A percentile compares a stretch with the other conserved stretches of the same genome.
Evolutionary conservation across 1,284 basidiomycete genomes (phyloP).

Genomic region (Ustilago crameri): DNA sequence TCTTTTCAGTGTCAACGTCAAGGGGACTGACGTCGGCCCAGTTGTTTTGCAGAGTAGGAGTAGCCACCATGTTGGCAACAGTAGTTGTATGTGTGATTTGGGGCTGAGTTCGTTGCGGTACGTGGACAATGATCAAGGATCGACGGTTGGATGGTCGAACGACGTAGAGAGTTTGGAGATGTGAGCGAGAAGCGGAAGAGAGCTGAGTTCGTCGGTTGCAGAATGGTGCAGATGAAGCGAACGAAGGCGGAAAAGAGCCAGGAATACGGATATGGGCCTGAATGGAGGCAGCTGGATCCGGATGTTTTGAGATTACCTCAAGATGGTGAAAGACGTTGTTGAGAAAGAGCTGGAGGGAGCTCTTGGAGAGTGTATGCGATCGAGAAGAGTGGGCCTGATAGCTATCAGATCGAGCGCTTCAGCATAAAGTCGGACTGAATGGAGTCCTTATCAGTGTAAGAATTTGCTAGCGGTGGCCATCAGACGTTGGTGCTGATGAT

Average conservation of each 20-base stretch:
- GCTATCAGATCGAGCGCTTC: not conserved
- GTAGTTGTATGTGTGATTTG: no score
- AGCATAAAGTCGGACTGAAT: slow-evolving; percentile 12
- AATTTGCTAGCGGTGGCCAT: not conserved
- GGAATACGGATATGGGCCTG: slow-evolving; percentile 12
- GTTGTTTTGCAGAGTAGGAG: slow-evolving; percentile 15
- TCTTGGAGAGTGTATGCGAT: no score
- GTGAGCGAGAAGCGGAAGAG: not conserved
- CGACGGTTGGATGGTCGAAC: no score
- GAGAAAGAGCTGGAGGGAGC: not conserved
- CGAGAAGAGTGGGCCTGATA: not conserved
- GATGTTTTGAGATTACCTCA: slow-evolving; percentile 1
- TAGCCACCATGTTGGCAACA: slow-evolving; percentile 11
- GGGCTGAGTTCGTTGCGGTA: no score
- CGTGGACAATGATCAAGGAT: not conserved
- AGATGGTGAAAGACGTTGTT: not conserved
- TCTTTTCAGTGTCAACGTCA: slow-evolving; percentile 36
- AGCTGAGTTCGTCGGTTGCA: slow-evolving; percentile 16
- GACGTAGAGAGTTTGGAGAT: not conserved
- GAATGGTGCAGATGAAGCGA: slow-evolving; percentile 29
- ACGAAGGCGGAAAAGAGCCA: slow-evolving; percentile 9
- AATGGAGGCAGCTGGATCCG: slow-evolving; percentile 21
- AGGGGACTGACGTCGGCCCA: slow-evolving; percentile 21
- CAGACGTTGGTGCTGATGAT: not conserved
- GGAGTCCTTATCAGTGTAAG: slow-evolving; percentile 8